Base-by-base conservation (phyloP, 2,329 filamentous ascomycete genomes). In the Eurotiales sp. region DNA sequence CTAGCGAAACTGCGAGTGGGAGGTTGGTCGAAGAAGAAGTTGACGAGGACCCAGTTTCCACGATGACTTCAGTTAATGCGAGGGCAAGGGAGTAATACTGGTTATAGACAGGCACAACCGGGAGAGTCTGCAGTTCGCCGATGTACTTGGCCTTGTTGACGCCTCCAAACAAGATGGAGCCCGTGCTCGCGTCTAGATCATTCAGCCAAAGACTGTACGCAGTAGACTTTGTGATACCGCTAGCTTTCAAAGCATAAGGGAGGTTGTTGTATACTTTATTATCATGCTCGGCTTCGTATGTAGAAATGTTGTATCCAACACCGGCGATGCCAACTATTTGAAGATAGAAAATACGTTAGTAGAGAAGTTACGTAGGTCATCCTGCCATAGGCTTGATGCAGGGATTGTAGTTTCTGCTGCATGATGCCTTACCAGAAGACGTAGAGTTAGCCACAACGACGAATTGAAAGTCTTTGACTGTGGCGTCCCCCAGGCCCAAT, bases 281-380 rank as follows among this genome's bases (percentile, higher is more conserved):
- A 50, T 72, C 67, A 3, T 76, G 50, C 12, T 57, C 53, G 5
- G 76, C 77, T 50, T 46, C 76, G 75, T 49, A 86, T 68, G 95
- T 89, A 64, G 91, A 90, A 59, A 76, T 66, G 0, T 77, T 66
- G 65, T 95, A 95, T 5, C 90, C 90, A 54, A 96, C 84, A 22
- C 90, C 90, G 11, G 95, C 68, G 42, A 96, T 88, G 29, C 88
- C 86, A 63, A 91, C 78, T 12, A 69, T n/a, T n/a, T n/a, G n/a
- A n/a, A n/a, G n/a, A n/a, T n/a, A n/a, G n/a, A n/a, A n/a, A n/a
- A n/a, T n/a, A n/a, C n/a, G n/a, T n/a, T n/a, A n/a, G n/a, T n/a
- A n/a, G n/a, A n/a, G n/a, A n/a, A n/a, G n/a, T n/a, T n/a, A n/a
- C n/a, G n/a, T n/a, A n/a, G n/a, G n/a, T n/a, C n/a, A n/a, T n/a